Percentiles rank a stretch among this genome's conserved stretches.
Evolutionary conservation across 805 yeast species (phyloP).

Genomic region (Kuraishia borneana): DNA sequence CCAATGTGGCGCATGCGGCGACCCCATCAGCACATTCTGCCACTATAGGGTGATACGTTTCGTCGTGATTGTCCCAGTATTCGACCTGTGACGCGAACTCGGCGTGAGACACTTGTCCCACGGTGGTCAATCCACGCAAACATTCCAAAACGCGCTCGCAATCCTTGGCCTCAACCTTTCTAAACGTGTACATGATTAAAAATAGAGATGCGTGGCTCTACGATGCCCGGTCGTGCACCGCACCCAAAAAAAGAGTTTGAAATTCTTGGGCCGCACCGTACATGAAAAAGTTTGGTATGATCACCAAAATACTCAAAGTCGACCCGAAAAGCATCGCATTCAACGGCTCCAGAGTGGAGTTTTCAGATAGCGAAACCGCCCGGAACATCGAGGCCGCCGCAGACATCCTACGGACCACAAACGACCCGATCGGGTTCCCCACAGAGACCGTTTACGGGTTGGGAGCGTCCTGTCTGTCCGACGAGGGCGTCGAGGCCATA

Average conservation of each 20-base stretch:
- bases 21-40: constrained; percentile 36
- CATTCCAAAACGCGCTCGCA: constrained; percentile 53
- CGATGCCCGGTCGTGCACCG: no score
- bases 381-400: constrained; percentile 49
- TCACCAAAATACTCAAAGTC: constrained; percentile 41
- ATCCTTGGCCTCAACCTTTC: constrained; percentile 47
- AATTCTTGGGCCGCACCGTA: no score
- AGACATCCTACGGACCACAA: constrained; percentile 31
- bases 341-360: constrained; percentile 23
- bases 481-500: constrained; percentile 63
- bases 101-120: constrained; percentile 52
- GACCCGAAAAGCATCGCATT: constrained; percentile 42
- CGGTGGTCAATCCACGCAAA: constrained; percentile 63
- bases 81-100: constrained; percentile 40
- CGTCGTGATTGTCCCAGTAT: constrained; percentile 43
- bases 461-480: constrained; percentile 76
- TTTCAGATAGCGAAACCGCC: constrained; percentile 42
- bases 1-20: constrained; percentile 76
- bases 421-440: constrained; percentile 80
- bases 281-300: no score
- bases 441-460: constrained; percentile 96
- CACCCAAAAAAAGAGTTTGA: no score
- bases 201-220: no score
- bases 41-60: constrained; percentile 59
- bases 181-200: constrained; percentile 54